Conservation (phyloP, 2,329 filamentous ascomycete genomes). For the Exophiala phaeomuriformis region DNA sequence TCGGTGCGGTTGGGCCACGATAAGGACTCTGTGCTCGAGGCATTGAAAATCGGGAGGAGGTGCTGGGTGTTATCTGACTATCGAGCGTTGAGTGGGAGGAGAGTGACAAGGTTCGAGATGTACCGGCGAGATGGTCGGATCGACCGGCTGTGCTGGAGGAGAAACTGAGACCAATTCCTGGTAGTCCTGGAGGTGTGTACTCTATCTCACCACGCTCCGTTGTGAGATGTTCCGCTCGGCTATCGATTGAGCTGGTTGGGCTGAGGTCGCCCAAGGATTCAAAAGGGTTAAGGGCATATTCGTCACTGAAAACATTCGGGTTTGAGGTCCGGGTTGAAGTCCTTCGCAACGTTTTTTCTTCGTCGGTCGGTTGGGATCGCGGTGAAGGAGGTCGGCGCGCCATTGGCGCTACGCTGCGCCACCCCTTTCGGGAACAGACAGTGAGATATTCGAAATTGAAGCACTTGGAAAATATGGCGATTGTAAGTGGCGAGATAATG, state of each 20-base stretch:
- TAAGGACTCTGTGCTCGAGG: conserved; percentile 56
- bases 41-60: conserved; percentile 41
- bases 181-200: conserved; percentile 20
- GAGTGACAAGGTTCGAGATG: conserved; percentile 22
- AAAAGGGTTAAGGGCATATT: conserved; percentile 38
- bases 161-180: conserved; percentile 9
- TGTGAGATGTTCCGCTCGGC: conserved; percentile 13
- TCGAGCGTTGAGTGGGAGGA: conserved; percentile 29
- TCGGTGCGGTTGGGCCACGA: conserved; percentile 63
- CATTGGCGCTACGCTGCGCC: conserved; percentile 25
- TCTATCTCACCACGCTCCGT: conserved; percentile 26
- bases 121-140: conserved; percentile 10
- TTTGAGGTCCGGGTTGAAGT: conserved; percentile 28
- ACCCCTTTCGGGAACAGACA: conserved; percentile 15
- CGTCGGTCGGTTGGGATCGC: conserved; percentile 11
- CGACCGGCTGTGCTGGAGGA: conserved; percentile 8
- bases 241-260: conserved; percentile 14
- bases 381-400: conserved; percentile 21
- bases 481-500: background rate
- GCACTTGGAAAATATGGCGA: background rate
- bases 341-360: conserved; percentile 11
- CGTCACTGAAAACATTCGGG: conserved; percentile 44
- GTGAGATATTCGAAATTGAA: background rate
- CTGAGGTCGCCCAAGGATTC: conserved; percentile 9
- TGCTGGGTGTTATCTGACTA: conserved; percentile 37